Evolutionary conservation across 139 green algal species (phyloP).

Genomic region (Coccomyxa sp.): DNA sequence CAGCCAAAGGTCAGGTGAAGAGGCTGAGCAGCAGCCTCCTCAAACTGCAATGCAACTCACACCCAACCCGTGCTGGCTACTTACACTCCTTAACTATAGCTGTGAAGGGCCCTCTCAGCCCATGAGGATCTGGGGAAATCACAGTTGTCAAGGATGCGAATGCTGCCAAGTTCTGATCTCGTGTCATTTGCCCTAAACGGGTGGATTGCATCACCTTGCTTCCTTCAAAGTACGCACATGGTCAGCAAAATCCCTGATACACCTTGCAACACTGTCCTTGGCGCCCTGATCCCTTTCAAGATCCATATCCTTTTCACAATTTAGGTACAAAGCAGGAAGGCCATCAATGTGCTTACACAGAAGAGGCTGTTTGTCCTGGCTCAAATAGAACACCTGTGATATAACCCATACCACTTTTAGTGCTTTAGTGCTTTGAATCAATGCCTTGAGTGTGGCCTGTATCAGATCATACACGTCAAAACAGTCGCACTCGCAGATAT

Average conservation of each 20-base stretch:
- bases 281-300: constrained; percentile 51
- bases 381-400: constrained; percentile 15
- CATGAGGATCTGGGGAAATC: too few relatives aligned
- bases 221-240: constrained; percentile 25
- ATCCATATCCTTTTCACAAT: constrained; percentile 66
- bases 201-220: background rate
- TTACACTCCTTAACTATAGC: too few relatives aligned
- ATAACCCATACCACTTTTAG: background rate
- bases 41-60: too few relatives aligned
- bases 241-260: constrained; percentile 38
- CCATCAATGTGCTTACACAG: constrained; percentile 26
- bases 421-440: background rate
- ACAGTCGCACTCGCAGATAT: background rate
- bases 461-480: background rate
- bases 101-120: too few relatives aligned
- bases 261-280: constrained; percentile 35
- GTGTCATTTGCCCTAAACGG: too few relatives aligned
- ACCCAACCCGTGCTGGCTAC: too few relatives aligned
- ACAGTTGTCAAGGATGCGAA: too few relatives aligned
- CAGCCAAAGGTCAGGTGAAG: too few relatives aligned
- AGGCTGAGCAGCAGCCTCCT: too few relatives aligned
- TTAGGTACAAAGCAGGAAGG: constrained; percentile 65
- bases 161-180: too few relatives aligned
- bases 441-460: background rate
- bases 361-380: background rate